Percentiles rank a stretch among this genome's conserved stretches.
phyloP scores from a whole-genome alignment of 1,284 basidiomycete genomes.

The Malassezia japonica region DNA sequence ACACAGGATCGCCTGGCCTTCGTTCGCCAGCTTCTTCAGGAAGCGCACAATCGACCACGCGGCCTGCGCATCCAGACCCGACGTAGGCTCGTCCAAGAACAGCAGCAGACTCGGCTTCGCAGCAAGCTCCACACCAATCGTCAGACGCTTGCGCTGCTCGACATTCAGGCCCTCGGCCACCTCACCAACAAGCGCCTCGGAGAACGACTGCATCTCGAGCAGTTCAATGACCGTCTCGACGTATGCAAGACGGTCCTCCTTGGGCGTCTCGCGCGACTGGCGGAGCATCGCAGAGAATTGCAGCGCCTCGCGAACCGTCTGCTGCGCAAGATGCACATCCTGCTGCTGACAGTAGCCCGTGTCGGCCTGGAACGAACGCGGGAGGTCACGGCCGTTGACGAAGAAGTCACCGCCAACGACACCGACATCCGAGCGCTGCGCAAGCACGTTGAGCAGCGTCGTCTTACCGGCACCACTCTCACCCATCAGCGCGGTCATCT shows the following conservation, averaged over 20 bases:
- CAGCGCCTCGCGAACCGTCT: slow-evolving; percentile 35
- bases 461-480: slow-evolving; percentile 42
- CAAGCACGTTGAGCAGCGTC: slow-evolving; percentile 35
- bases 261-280: slow-evolving; percentile 25
- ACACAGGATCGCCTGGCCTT: slow-evolving; percentile 46
- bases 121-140: slow-evolving; percentile 39
- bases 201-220: slow-evolving; percentile 33
- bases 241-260: slow-evolving; percentile 29
- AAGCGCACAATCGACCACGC: slow-evolving; percentile 42
- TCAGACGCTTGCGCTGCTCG: slow-evolving; percentile 37
- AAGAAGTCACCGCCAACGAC: slow-evolving; percentile 26
- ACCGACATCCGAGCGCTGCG: slow-evolving; percentile 27
- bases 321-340: slow-evolving; percentile 28
- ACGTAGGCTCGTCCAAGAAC: slow-evolving; percentile 44
- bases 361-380: slow-evolving; percentile 30
- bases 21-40: slow-evolving; percentile 43
- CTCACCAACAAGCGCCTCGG: slow-evolving; percentile 35
- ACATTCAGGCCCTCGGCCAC: slow-evolving; percentile 28
- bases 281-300: slow-evolving; percentile 35
- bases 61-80: slow-evolving; percentile 28
- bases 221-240: slow-evolving; percentile 32
- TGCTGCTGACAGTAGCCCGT: slow-evolving; percentile 38
- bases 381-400: slow-evolving; percentile 24
- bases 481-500: slow-evolving; percentile 40
- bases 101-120: slow-evolving; percentile 36